Evolutionary conservation across 1,284 basidiomycete genomes (phyloP).

Genomic region (Pseudomicrostroma phylloplanum): DNA sequence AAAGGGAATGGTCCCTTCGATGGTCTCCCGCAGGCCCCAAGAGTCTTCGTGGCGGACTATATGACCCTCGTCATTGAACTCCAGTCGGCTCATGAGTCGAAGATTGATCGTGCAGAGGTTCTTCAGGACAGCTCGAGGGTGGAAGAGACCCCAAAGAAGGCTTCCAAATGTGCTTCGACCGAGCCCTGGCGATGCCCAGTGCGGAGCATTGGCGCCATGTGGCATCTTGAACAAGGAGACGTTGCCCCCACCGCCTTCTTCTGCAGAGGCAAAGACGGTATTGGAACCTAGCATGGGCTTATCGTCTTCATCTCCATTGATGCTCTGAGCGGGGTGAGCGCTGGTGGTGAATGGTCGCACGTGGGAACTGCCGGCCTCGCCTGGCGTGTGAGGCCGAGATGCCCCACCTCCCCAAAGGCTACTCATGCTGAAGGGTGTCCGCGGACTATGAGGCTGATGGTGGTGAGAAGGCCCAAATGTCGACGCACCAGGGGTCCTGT

Average conservation of each 20-base stretch:
- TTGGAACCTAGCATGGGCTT: constrained; percentile 8
- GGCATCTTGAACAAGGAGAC: constrained; percentile 33
- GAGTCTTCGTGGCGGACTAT: constrained; percentile 50
- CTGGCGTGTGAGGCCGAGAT: constrained; percentile 36
- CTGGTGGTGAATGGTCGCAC: constrained; percentile 27
- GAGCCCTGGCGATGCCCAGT: constrained; percentile 37
- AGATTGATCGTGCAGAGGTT: constrained; percentile 44
- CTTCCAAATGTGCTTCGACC: constrained; percentile 36
- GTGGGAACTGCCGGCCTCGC: constrained; percentile 13
- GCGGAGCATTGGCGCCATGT: constrained; percentile 35
- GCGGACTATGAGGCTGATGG: constrained; percentile 22
- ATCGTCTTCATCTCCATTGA: constrained; percentile 37
- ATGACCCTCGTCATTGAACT: constrained; percentile 49
- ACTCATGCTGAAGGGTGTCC: constrained; percentile 34
- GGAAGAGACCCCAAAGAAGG: constrained; percentile 38
- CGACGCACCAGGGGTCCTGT: constrained; percentile 11
- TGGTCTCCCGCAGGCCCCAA: constrained; percentile 47
- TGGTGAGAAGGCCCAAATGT: not conserved
- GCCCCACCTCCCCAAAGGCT: constrained; percentile 30
- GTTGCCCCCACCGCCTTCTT: constrained; percentile 22
- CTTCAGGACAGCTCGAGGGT: constrained; percentile 35
- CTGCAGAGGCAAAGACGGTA: constrained; percentile 25
- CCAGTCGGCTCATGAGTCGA: constrained; percentile 46
- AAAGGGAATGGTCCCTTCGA: constrained; percentile 47
- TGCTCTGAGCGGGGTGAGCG: constrained; percentile 20